Evolutionary conservation across 2,329 filamentous ascomycete genomes (phyloP).

Genomic region (Aureobasidium leucospermi): DNA sequence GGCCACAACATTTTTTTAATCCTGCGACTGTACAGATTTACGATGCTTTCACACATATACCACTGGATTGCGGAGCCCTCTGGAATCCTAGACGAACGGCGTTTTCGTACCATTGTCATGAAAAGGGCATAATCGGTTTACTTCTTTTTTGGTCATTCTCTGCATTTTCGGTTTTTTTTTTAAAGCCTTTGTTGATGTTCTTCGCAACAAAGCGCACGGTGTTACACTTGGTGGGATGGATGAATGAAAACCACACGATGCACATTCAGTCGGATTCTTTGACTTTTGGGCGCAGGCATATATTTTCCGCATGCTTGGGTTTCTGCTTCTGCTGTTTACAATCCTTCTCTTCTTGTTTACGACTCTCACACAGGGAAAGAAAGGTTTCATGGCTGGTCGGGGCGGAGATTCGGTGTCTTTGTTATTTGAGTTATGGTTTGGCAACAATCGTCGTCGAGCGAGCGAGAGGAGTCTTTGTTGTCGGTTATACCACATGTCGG

Average conservation of each 20-base stretch:
- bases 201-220: slow-evolving; percentile 14
- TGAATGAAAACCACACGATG: slow-evolving; percentile 12
- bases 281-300: slow-evolving; percentile 13
- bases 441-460: slow-evolving; percentile 12
- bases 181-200: slow-evolving; percentile 3
- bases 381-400: slow-evolving; percentile 12
- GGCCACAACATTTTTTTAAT: slow-evolving; percentile 14
- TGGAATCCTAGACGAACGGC: slow-evolving; percentile 16
- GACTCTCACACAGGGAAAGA: slow-evolving; percentile 15
- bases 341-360: slow-evolving; percentile 14
- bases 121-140: slow-evolving; percentile 13
- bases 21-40: slow-evolving; percentile 19
- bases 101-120: slow-evolving; percentile 15
- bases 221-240: slow-evolving; percentile 10
- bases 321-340: slow-evolving; percentile 12
- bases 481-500: slow-evolving; percentile 12
- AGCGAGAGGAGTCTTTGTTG: slow-evolving; percentile 12
- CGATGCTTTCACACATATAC: slow-evolving; percentile 15
- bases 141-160: slow-evolving; percentile 7
- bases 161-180: slow-evolving; percentile 10
- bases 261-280: slow-evolving; percentile 18
- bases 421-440: slow-evolving; percentile 9
- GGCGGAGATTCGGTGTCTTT: slow-evolving; percentile 7
- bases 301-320: slow-evolving; percentile 2
- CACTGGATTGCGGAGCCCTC: slow-evolving; percentile 13